Conservation (phyloP, 2,329 filamentous ascomycete genomes). For the Penicillium sp. region DNA sequence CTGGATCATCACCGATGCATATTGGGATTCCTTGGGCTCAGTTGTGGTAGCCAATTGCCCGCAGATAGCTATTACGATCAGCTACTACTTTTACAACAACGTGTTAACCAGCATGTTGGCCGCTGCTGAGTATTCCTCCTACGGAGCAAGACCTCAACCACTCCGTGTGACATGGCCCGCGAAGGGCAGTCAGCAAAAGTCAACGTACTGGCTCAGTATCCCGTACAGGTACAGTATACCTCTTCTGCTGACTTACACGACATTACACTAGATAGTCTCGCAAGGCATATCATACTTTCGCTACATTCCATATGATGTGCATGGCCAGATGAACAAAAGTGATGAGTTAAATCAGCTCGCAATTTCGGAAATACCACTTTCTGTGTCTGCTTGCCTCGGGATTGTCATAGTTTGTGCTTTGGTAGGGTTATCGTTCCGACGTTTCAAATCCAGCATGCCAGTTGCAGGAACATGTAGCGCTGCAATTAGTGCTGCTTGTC, state of each 20-base stretch:
- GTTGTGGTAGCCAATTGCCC: slow-evolving; percentile 5
- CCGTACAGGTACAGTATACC: slow-evolving; percentile 49
- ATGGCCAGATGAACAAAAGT: neutral
- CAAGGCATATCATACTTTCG: neutral
- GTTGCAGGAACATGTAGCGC: neutral
- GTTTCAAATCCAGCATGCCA: neutral
- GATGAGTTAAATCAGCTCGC: neutral
- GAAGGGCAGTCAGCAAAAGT: slow-evolving; percentile 42
- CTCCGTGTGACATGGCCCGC: slow-evolving; percentile 50
- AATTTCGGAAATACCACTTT: no score
- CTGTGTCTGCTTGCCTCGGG: neutral
- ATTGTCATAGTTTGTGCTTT: neutral
- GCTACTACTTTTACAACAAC: slow-evolving; percentile 42
- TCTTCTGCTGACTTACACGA: slow-evolving; percentile 27
- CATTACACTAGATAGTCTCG: slow-evolving; percentile 1
- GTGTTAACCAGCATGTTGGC: slow-evolving; percentile 52
- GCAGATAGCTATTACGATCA: slow-evolving; percentile 36
- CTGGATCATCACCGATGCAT: neutral
- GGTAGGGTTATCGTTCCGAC: neutral
- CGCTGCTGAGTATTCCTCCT: slow-evolving; percentile 53
- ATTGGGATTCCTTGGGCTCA: neutral
- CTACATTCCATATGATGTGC: neutral
- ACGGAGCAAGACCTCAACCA: slow-evolving; percentile 41
- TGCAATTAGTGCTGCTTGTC: slow-evolving; percentile 5
- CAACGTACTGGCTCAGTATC: slow-evolving; percentile 50